phyloP scores from a whole-genome alignment of 2,329 filamentous ascomycete species.

The Coniella vitis region DNA sequence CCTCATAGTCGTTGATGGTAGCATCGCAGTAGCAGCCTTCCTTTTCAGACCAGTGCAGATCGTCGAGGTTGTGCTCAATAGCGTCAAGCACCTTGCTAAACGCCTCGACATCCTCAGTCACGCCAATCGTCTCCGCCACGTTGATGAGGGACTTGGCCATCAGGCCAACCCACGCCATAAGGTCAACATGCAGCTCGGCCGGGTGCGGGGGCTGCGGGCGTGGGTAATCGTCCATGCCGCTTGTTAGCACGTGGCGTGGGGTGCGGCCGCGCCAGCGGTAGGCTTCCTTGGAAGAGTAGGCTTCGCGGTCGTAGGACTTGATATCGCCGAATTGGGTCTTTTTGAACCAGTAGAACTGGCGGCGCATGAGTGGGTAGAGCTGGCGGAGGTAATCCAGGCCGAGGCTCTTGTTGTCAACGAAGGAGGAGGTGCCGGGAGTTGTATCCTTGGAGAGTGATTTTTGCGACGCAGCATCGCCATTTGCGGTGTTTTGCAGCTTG shows the following conservation, averaged over 20 bases:
- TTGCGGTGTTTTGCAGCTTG: slow-evolving; percentile 54
- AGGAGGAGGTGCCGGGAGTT: slow-evolving; percentile 49
- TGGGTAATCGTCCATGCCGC: slow-evolving; percentile 93
- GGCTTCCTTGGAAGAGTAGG: slow-evolving; percentile 81
- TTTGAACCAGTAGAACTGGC: slow-evolving; percentile 92
- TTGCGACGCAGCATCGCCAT: slow-evolving; percentile 37
- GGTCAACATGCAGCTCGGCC: slow-evolving; percentile 88
- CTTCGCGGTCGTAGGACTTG: slow-evolving; percentile 82
- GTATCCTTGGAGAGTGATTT: slow-evolving; percentile 32
- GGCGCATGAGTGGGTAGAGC: slow-evolving; percentile 80
- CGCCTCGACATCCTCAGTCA: slow-evolving; percentile 67
- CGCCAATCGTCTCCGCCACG: slow-evolving; percentile 68
- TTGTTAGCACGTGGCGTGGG: slow-evolving; percentile 79
- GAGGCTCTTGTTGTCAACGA: slow-evolving; percentile 60
- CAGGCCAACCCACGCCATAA: slow-evolving; percentile 96
- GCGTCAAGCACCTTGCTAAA: slow-evolving; percentile 67
- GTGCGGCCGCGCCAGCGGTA: slow-evolving; percentile 95
- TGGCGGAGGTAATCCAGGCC: slow-evolving; percentile 65
- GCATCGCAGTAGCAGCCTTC: slow-evolving; percentile 87
- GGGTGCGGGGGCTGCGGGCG: slow-evolving; percentile 90
- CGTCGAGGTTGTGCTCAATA: slow-evolving; percentile 79
- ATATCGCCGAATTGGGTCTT: slow-evolving; percentile 86
- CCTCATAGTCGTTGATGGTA: slow-evolving; percentile 91
- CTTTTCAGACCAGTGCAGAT: slow-evolving; percentile 84
- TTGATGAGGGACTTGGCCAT: slow-evolving; percentile 82